Conservation (phyloP, 2,329 filamentous ascomycete genomes). For the Ambrosiella xylebori region DNA sequence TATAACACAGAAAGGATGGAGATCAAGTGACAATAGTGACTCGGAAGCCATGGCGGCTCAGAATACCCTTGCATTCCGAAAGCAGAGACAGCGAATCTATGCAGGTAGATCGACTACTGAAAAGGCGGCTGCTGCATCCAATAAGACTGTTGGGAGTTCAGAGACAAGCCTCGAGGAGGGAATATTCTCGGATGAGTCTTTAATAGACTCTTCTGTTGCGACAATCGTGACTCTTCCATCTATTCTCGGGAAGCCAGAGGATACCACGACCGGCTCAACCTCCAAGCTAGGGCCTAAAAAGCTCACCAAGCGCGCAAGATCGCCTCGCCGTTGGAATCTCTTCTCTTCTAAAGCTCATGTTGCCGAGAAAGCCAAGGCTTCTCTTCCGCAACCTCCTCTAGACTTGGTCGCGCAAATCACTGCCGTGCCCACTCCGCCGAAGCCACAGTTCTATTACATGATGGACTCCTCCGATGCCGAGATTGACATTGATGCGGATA, state of each 20-base stretch:
- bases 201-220: background rate
- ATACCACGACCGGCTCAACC: background rate
- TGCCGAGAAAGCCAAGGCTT: slow-evolving; percentile 15
- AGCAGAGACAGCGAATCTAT: background rate
- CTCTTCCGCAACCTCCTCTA: background rate
- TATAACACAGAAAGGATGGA: slow-evolving; percentile 25
- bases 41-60: slow-evolving; percentile 32
- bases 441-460: background rate
- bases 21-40: slow-evolving; percentile 40
- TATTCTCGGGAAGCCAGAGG: no score
- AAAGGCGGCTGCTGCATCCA: slow-evolving; percentile 23
- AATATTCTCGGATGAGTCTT: background rate
- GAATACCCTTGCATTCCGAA: slow-evolving; percentile 34
- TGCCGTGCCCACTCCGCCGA: slow-evolving; percentile 17
- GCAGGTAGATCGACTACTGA: background rate
- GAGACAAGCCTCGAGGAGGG: background rate
- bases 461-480: background rate
- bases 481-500: slow-evolving; percentile 3
- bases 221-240: background rate
- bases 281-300: slow-evolving; percentile 28
- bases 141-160: slow-evolving; percentile 31
- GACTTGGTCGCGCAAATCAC: slow-evolving; percentile 13
- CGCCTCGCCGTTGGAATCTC: slow-evolving; percentile 45
- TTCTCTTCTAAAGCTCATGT: slow-evolving; percentile 25
- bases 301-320: slow-evolving; percentile 35